Evolutionary conservation across 805 yeast species (phyloP), one percentile per base, ranked within the genome.

Genomic region (Suhomyces tanzawaensis): DNA sequence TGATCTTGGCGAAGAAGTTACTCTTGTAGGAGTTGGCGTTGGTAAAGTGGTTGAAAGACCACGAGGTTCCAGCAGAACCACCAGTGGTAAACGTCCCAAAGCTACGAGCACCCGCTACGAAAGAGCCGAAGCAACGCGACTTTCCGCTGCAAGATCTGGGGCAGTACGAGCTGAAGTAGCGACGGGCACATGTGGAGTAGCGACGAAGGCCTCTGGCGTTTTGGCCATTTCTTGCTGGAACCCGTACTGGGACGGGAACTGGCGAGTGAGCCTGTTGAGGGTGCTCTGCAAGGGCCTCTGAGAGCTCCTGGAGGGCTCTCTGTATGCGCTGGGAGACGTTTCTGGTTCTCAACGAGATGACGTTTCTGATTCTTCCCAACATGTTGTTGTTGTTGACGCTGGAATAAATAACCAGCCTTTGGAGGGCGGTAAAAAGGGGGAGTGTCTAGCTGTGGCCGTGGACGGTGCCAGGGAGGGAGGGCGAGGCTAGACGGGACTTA

Each of bases 231-330:
- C 47, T 22, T 13, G 30, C 41, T 7, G 45, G 42, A 3, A 68
- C 73, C 3, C 79, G 77, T 4, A 71, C 65, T 14, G 64, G 66
- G 6, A 61, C 55, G 3, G 63, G 64, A 29, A 66, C 69, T 2
- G 66, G 58, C 23, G 48, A 59, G 2, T 45, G 45, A 15, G 37
- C 25, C 8, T 45, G 28, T 15, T 55, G 56, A 26, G 56, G 52
- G 22, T 52, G 52, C n/a, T 53, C 45, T 19, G 53, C 46, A 25
- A 62, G 42, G 22, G 47, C 59, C 47, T 66, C 69, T 24, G 69
- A 66, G 38, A 76, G 58, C 41, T 76, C 80, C 45, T 73, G 72
- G 18, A 76, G 61, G 19, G 70, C 66, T 51, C 69, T 69, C 8
- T 40, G 28, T 41, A 72, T 59, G 39, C 71, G 73, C 45, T 69